phyloP scores from a whole-genome alignment of 208 protist species.

The Leishmania amazonensis region DNA sequence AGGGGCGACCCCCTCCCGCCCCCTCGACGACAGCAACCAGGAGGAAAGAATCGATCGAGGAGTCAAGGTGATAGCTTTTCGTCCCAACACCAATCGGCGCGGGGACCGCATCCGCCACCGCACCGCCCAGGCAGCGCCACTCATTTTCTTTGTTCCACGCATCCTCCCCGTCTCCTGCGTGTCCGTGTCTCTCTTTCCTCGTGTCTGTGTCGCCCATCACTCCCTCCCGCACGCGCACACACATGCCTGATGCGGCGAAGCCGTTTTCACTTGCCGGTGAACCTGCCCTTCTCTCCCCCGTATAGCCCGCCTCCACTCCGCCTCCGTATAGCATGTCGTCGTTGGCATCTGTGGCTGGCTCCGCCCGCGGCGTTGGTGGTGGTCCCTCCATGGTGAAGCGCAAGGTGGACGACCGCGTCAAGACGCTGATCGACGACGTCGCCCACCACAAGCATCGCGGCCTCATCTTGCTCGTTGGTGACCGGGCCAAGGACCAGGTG shows the following conservation, averaged over 20 bases:
- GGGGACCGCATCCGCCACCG: not conserved
- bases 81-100: not conserved
- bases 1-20: not conserved
- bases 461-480: slow-evolving; percentile 98
- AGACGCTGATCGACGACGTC: slow-evolving; percentile 97
- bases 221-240: not conserved
- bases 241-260: not conserved
- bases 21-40: not conserved
- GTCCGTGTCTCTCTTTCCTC: not conserved
- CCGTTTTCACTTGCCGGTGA: not conserved
- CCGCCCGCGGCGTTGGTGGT: slow-evolving; percentile 23
- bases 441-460: slow-evolving; percentile 95
- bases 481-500: slow-evolving; percentile 97
- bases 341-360: slow-evolving; percentile 52
- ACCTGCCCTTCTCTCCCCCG: not conserved
- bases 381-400: slow-evolving; percentile 55
- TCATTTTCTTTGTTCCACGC: not conserved
- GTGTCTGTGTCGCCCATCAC: not conserved
- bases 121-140: not conserved
- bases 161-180: not conserved
- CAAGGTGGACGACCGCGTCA: slow-evolving; percentile 96
- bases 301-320: not conserved
- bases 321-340: slow-evolving; percentile 14
- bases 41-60: not conserved
- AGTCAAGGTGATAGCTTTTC: not conserved